Base-by-base conservation (phyloP, 1,284 basidiomycete genomes). In the Schizopora paradoxa region DNA sequence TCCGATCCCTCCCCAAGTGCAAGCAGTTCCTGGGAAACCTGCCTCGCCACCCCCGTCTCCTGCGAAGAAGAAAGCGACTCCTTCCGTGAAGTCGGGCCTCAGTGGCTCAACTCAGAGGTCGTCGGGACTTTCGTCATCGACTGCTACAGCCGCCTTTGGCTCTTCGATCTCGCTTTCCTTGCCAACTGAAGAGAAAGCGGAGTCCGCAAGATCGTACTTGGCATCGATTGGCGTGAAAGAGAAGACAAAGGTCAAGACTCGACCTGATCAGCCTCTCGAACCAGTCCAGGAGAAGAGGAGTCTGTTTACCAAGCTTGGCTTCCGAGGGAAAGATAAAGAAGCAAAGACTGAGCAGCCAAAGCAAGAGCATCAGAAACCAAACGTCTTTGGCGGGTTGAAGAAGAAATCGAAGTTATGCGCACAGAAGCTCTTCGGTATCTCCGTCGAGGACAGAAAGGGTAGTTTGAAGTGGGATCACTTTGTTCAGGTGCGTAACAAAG, bases 381-480 rank as follows among this genome's bases (percentile, higher is more conserved):
- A 67, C 29, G 76, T 74, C 69, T 82, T 84, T 61, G 63, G 66
- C 4, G 73, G 65, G 40, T 57, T 86, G 34, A 65, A 70, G 44
- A 82, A 77, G 65, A 85, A 76, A 62, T 73, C 80, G 5, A 66
- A 65, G 27, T 65, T 57, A 14, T 70, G 70, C 38, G 78, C 86
- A 77, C 76, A 78, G 43, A 79, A 84, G 57, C 63, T 89, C 6
- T 57, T 89, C 49, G 67, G 68, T 33, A 76, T 76, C 10, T 62
- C 72, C 23, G 70, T 76, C 28, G 75, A 78, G 44, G 73, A 77
- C 43, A 79, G 72, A 54, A 67, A 73, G 49, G 79, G 79, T 4
- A 58, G 65, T 7, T 77, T 89, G 78, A 84, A 82, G 47, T 89
- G 86, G 86, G 83, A 87, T 27, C 67, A 70, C 28, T 81, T 81